Percentiles rank a stretch among this genome's conserved stretches.
Conservation (phyloP, 129 eudicot species). For the Flaveria linearis region DNA sequence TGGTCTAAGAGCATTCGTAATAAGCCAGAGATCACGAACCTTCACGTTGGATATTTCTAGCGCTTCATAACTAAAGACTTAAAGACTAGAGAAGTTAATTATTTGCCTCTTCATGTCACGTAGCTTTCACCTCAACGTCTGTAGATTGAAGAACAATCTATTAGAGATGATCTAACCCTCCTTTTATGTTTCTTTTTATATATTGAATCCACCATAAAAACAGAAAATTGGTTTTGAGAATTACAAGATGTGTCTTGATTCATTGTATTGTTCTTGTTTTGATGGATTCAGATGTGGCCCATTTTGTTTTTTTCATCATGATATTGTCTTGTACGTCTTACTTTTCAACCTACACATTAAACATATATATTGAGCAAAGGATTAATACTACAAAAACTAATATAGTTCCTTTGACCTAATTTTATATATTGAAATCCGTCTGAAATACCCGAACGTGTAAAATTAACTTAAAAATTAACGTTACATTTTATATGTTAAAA, state of each 20-base stretch:
- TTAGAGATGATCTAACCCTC: background rate
- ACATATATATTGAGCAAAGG: background rate
- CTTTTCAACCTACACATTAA: background rate
- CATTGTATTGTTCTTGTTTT: background rate
- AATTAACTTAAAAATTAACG: no score
- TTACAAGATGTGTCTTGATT: conserved; percentile 10
- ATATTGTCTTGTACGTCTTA: background rate
- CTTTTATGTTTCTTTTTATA: no score
- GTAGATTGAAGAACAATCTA: no score
- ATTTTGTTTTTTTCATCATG: conserved; percentile 8
- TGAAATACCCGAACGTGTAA: background rate
- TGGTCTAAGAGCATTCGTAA: no score
- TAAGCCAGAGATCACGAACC: no score
- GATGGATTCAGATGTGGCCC: conserved; percentile 10
- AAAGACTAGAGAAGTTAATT: no score
- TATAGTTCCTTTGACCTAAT: background rate
- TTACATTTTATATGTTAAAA: no score
- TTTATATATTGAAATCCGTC: background rate
- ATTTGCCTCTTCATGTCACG: no score
- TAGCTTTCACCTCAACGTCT: no score
- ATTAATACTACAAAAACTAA: background rate
- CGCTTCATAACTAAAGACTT: no score
- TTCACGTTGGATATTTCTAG: no score
- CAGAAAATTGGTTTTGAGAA: background rate
- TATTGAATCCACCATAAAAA: background rate